Conservation (phyloP, 768 basidiomycete species). For the Mycena leptocephala region DNA sequence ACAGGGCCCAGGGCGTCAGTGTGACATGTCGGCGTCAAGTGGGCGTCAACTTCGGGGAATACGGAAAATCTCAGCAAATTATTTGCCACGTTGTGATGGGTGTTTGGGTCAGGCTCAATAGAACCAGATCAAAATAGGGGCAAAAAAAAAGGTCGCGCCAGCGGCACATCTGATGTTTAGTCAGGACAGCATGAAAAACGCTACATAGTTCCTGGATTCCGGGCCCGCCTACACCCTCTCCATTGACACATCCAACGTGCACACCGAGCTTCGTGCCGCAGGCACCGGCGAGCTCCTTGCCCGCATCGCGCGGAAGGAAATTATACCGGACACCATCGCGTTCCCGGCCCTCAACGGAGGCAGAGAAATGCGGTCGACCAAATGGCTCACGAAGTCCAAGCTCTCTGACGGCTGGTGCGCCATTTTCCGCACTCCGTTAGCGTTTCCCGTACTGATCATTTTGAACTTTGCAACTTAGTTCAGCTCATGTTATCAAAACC, state of each 20-base stretch:
- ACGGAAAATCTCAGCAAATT: too few species aligned
- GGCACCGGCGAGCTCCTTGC: background rate
- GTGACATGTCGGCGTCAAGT: too few species aligned
- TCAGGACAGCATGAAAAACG: constrained; percentile 9
- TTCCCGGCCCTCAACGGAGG: background rate
- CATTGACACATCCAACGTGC: background rate
- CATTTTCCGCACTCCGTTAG: background rate
- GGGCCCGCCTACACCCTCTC: background rate
- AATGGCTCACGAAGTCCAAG: constrained; percentile 1
- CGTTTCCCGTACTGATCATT: background rate
- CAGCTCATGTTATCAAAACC: background rate
- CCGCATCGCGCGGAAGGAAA: background rate
- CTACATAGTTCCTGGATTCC: background rate
- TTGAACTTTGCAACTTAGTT: background rate
- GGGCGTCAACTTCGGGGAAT: too few species aligned
- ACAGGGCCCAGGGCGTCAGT: too few species aligned
- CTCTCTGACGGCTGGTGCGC: too few species aligned
- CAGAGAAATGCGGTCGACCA: background rate
- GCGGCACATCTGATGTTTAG: background rate
- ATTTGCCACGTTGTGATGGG: too few species aligned
- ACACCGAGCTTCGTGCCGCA: constrained; percentile 1
- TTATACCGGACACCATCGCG: background rate
- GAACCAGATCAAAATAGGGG: too few species aligned
- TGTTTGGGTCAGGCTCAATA: too few species aligned
- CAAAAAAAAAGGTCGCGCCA: too few species aligned